phyloP scores from a whole-genome alignment of 2,329 filamentous ascomycete genomes.

The Colletotrichum sp. region DNA sequence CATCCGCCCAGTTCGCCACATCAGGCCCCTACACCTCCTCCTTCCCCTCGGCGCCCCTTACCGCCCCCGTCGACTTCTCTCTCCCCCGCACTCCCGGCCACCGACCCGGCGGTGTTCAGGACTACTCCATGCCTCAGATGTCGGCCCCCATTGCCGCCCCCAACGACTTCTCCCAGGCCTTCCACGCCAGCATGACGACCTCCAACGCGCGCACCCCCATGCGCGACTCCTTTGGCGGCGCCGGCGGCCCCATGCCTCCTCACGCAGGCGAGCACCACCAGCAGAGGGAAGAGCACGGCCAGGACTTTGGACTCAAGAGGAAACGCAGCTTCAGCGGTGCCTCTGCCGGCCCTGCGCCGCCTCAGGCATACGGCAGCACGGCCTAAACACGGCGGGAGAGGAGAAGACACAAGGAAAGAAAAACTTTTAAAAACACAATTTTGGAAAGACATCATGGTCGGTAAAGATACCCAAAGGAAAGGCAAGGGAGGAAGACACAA shows the following conservation, averaged over 20 bases:
- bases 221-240: constrained; percentile 47
- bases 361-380: constrained; percentile 24
- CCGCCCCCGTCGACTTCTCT: constrained; percentile 58
- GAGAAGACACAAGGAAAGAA: background rate
- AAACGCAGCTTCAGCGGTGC: constrained; percentile 41
- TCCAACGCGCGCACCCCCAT: constrained; percentile 46
- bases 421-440: background rate
- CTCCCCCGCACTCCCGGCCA: constrained; percentile 48
- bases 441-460: background rate
- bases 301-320: constrained; percentile 36
- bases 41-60: constrained; percentile 59
- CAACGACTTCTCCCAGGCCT: constrained; percentile 56
- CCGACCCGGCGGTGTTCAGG: constrained; percentile 38
- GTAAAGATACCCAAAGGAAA: background rate
- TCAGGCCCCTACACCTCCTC: constrained; percentile 48
- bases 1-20: constrained; percentile 11
- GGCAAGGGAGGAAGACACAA: background rate
- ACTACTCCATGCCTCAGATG: constrained; percentile 60
- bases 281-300: constrained; percentile 30
- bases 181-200: constrained; percentile 44
- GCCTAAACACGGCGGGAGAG: background rate
- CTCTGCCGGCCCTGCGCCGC: constrained; percentile 9
- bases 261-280: constrained; percentile 3
- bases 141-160: constrained; percentile 59
- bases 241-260: constrained; percentile 29